These are phyloP conservation scores for Tephrocybe sp. DNA, from an alignment of 768 basidiomycete species.

Conservation along the genomic window DNA sequence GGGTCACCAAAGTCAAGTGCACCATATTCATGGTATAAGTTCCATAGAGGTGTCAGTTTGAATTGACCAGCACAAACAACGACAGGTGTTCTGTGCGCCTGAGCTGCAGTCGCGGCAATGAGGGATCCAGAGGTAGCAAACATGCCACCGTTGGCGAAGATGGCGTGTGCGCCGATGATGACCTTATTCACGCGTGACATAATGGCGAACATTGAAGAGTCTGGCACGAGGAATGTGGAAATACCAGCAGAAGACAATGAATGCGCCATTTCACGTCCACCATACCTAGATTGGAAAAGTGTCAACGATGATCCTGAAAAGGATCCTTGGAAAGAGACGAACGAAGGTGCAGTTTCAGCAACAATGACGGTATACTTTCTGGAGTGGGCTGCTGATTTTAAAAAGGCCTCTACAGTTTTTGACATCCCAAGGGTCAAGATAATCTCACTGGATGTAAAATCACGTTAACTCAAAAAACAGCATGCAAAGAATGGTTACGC, in stretches of 20 bases:
- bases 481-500: conserved; percentile 26
- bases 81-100: conserved; percentile 86
- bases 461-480: conserved; percentile 4
- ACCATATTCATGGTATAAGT: conserved; percentile 82
- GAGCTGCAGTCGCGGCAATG: conserved; percentile 82
- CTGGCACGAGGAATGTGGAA: conserved; percentile 95
- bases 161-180: conserved; percentile 91
- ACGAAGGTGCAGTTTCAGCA: conserved; percentile 94
- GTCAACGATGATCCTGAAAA: conserved; percentile 3
- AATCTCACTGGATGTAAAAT: conserved; percentile 67
- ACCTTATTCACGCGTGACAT: conserved; percentile 98
- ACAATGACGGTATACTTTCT: conserved; percentile 96
- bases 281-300: conserved; percentile 49
- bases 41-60: conserved; percentile 92
- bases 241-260: conserved; percentile 79
- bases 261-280: conserved; percentile 82
- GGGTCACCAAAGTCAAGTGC: conserved; percentile 79
- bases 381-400: conserved; percentile 86
- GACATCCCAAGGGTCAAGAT: conserved; percentile 94
- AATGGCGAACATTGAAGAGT: conserved; percentile 92
- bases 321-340: conserved; percentile 28
- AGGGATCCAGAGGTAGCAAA: conserved; percentile 86
- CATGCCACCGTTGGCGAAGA: conserved; percentile 95
- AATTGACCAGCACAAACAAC: conserved; percentile 95
- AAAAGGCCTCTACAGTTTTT: conserved; percentile 88